Base-by-base conservation (phyloP, 2,329 filamentous ascomycete genomes). In the Keithomyces neogunnii region DNA sequence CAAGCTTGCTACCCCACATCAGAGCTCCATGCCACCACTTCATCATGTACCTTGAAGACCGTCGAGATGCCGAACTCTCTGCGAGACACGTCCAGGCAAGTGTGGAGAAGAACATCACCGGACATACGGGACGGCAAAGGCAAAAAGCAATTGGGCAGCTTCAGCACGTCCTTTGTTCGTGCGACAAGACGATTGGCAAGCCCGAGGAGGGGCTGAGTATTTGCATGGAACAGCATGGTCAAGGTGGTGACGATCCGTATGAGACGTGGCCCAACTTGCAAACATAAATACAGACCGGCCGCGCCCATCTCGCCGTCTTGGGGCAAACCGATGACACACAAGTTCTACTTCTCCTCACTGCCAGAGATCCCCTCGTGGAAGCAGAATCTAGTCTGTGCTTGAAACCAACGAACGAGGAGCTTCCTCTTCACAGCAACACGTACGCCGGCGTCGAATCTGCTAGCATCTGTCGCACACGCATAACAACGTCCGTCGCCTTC, bases 21-120 rank as follows among this genome's bases (percentile, higher is more conserved):
- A 29, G 10, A 44, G 26, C 40, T 44, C 30, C 40, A 40, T 29
- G 45, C 39, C 26, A 28, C 49, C 45, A 46, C 45, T 49, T 43
- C 42, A 31, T 43, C 33, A 26, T 29, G 10, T 13, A 35, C n/a
- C 26, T 13, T 36, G 40, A 42, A 10, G 29, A 39, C 32, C 11
- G 30, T 39, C 6, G 11, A 2, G 45, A 55, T 53, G 48, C 53
- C 53, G 53, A 55, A 42, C 48, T 53, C 45, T 43, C 29, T 45
- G 51, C 51, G 51, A 55, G 50, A 52, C 47, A 45, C 2, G 35
- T 45, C 48, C 42, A 32, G 31, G 33, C 13, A 45, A 45, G 35
- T 48, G 45, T 44, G 40, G 26, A 44, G 40, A 29, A 30, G 10
- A 29, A 31, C 45, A 47, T 49, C 43, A 47, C 35, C 50, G 49